A percentile compares a stretch with the other conserved stretches of the same genome.
Evolutionary conservation across 495 filamentous ascomycete species (phyloP).

Genomic region (Aspergillus coremiiformis): DNA sequence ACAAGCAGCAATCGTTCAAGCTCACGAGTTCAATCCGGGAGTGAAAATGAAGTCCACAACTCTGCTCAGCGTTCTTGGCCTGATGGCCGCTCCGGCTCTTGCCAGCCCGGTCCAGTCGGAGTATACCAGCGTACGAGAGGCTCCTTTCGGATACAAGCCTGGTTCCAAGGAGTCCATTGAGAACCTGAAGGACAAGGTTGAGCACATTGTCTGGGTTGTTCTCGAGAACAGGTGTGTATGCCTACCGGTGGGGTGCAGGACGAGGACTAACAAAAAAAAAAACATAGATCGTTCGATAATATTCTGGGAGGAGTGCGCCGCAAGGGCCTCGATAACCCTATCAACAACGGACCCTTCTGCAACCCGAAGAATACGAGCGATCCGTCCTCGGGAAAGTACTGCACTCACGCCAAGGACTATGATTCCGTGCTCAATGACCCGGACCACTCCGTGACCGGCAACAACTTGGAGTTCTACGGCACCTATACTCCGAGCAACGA

Average conservation of each 20-base stretch:
- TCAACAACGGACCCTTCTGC: conserved; percentile 40
- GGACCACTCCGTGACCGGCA: conserved; percentile 42
- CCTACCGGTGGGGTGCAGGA: background rate
- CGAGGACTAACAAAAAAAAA: background rate
- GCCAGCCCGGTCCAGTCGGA: background rate
- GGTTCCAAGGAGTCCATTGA: background rate
- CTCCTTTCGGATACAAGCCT: background rate
- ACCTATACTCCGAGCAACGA: conserved; percentile 36
- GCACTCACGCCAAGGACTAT: conserved; percentile 35
- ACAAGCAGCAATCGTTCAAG: background rate
- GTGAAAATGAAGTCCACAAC: background rate
- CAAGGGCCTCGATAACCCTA: conserved; percentile 35
- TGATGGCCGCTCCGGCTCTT: background rate
- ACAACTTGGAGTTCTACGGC: conserved; percentile 46
- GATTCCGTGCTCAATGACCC: conserved; percentile 44
- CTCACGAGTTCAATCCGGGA: background rate
- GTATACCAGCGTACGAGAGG: background rate
- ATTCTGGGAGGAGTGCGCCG: conserved; percentile 34
- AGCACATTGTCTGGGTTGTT: background rate
- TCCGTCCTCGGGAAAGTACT: conserved; percentile 27
- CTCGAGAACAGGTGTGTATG: background rate
- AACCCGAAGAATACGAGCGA: conserved; percentile 39
- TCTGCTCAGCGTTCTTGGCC: background rate
- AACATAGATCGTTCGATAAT: conserved; percentile 31
- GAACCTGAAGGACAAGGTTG: background rate